phyloP scores from a whole-genome alignment of 2,329 filamentous ascomycete species.

The Basipetospora chlamydospora region DNA sequence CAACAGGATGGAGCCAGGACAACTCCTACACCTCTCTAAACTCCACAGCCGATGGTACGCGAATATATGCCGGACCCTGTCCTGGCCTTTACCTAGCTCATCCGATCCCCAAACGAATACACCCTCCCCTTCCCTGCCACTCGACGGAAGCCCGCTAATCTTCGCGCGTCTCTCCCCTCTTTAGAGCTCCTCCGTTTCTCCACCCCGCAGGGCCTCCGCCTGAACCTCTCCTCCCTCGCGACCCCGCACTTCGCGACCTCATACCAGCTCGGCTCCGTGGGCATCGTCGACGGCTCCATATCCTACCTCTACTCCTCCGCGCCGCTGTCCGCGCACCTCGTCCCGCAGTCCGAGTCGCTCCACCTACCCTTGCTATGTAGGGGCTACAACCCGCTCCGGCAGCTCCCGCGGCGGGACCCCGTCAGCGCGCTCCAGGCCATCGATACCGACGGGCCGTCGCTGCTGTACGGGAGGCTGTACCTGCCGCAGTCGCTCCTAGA shows the following conservation, averaged over 20 bases:
- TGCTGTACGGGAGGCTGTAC: conserved; percentile 68
- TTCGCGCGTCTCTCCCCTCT: too few species aligned
- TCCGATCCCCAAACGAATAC: too few species aligned
- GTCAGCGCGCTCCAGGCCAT: conserved; percentile 12
- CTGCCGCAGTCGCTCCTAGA: conserved; percentile 76
- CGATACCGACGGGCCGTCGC: conserved; percentile 27
- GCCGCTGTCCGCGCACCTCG: conserved; percentile 51
- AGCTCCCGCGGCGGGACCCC: conserved; percentile 27
- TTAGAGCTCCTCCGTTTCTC: conserved; percentile 75
- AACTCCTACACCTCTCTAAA: conserved; percentile 85
- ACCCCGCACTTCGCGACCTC: conserved; percentile 89
- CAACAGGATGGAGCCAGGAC: conserved; percentile 78
- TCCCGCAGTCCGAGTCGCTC: conserved; percentile 56
- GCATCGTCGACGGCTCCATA: conserved; percentile 89
- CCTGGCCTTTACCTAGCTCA: too few species aligned
- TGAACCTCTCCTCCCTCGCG: conserved; percentile 82
- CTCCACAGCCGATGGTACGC: conserved; percentile 61
- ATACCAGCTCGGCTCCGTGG: conserved; percentile 79
- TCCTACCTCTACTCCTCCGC: conserved; percentile 92
- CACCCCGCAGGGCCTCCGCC: conserved; percentile 68
- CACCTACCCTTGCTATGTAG: conserved; percentile 64
- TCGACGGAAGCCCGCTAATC: too few species aligned
- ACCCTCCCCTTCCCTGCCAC: neutral
- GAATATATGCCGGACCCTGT: too few species aligned
- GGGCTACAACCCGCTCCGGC: conserved; percentile 67